Conservation (phyloP, 2,329 filamentous ascomycete species). For the Elsinoe necatrix region DNA sequence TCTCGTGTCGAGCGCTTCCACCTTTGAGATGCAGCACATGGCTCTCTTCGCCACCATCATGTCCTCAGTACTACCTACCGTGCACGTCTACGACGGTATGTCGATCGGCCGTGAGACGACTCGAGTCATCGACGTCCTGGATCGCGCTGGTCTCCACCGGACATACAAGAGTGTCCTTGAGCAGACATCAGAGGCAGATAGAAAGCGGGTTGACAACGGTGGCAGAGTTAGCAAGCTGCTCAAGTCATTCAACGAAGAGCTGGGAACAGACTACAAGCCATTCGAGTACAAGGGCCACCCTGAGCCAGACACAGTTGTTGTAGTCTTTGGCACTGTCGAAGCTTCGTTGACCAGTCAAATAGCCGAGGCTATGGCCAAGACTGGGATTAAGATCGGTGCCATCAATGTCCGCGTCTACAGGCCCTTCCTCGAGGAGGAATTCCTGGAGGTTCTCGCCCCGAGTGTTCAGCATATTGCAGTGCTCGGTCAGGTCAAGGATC, state of each 20-base stretch:
- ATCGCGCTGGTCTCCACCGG: constrained; percentile 59
- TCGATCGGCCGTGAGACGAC: constrained; percentile 74
- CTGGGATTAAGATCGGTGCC: constrained; percentile 72
- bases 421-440: constrained; percentile 90
- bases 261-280: constrained; percentile 83
- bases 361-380: constrained; percentile 59
- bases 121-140: constrained; percentile 71
- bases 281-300: constrained; percentile 92
- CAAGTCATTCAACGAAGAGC: constrained; percentile 73
- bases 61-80: constrained; percentile 67
- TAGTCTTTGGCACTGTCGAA: constrained; percentile 89
- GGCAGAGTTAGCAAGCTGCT: constrained; percentile 64
- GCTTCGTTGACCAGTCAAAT: constrained; percentile 78
- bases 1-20: constrained; percentile 74
- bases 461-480: constrained; percentile 71
- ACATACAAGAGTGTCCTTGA: constrained; percentile 60
- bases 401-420: constrained; percentile 90
- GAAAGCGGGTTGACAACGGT: constrained; percentile 61
- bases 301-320: constrained; percentile 70
- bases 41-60: constrained; percentile 76
- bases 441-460: constrained; percentile 70
- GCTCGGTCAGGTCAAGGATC: constrained; percentile 75
- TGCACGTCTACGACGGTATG: constrained; percentile 84
- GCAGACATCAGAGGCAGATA: constrained; percentile 53
- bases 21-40: constrained; percentile 94